Evolutionary conservation across 75 land plant species (phyloP).

Genomic region (Pinus taeda): DNA sequence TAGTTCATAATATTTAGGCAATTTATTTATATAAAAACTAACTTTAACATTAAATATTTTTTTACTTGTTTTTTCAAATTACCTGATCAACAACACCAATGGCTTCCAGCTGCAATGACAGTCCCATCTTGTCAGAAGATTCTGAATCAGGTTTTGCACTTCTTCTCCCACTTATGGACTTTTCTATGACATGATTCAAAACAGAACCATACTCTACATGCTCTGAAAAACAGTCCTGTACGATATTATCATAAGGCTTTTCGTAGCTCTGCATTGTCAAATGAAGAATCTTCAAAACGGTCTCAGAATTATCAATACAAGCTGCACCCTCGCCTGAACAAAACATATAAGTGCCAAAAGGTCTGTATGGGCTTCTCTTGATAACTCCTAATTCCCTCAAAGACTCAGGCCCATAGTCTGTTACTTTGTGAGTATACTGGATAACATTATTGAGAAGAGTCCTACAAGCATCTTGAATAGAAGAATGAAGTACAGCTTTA

Average conservation of each 20-base stretch:
- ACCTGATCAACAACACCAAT: background rate
- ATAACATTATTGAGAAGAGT: background rate
- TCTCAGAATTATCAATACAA: constrained; percentile 36
- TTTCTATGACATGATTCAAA: background rate
- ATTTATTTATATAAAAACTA: too few relatives aligned
- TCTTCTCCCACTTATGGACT: background rate
- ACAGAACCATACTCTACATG: background rate
- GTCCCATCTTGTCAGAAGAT: background rate
- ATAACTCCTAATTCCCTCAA: background rate
- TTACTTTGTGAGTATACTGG: background rate
- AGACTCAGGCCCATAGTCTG: background rate
- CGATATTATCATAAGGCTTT: background rate
- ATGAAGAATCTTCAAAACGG: constrained; percentile 45
- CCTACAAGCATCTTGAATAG: constrained; percentile 1
- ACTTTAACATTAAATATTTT: too few relatives aligned
- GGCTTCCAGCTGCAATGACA: background rate
- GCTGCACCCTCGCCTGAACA: constrained; percentile 24
- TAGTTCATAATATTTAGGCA: too few relatives aligned
- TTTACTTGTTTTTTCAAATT: background rate
- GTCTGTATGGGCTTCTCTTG: constrained; percentile 48
- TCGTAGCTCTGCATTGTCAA: background rate
- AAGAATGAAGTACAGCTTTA: too few relatives aligned
- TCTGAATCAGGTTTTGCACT: background rate
- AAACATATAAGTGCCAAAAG: constrained; percentile 53
- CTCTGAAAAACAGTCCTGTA: background rate